Conservation (phyloP, 2,329 filamentous ascomycete genomes). For the Ceratocystis colombiana region DNA sequence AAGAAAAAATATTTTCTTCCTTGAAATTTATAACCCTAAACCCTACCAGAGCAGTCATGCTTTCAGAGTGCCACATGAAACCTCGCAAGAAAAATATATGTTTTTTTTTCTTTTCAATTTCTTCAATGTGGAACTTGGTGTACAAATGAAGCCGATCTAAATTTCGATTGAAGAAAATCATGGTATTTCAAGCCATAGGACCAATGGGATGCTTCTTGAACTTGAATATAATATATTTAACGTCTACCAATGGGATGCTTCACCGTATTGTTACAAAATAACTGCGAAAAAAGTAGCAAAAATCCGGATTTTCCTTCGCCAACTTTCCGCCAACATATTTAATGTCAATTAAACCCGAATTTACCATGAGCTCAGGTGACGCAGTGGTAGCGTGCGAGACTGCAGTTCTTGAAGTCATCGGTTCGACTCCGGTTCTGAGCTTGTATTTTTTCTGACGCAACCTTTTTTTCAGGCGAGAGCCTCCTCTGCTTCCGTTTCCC, state of each 20-base stretch:
- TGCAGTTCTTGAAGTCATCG: constrained; percentile 21
- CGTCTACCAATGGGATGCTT: not conserved
- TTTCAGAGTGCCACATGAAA: not conserved
- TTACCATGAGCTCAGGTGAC: constrained; percentile 14
- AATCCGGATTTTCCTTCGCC: not conserved
- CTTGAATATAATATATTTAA: no score
- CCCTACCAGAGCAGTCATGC: not conserved
- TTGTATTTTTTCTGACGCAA: constrained; percentile 23
- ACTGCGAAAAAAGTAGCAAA: not conserved
- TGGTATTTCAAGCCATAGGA: not conserved
- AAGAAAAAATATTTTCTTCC: not conserved
- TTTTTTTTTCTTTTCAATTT: not conserved
- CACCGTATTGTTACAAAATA: no score
- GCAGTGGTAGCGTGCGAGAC: constrained; percentile 20
- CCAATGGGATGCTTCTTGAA: not conserved
- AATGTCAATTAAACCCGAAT: not conserved
- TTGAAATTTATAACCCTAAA: not conserved
- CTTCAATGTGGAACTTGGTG: not conserved
- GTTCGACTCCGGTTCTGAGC: constrained; percentile 21
- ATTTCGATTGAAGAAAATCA: not conserved
- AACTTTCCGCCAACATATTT: not conserved
- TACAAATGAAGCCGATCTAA: no score
- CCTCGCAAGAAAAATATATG: not conserved
- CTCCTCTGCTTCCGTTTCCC: not conserved
- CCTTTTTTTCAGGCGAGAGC: constrained; percentile 19